phyloP scores from a whole-genome alignment of 331 rosid genomes.

The Saraca asoca region DNA sequence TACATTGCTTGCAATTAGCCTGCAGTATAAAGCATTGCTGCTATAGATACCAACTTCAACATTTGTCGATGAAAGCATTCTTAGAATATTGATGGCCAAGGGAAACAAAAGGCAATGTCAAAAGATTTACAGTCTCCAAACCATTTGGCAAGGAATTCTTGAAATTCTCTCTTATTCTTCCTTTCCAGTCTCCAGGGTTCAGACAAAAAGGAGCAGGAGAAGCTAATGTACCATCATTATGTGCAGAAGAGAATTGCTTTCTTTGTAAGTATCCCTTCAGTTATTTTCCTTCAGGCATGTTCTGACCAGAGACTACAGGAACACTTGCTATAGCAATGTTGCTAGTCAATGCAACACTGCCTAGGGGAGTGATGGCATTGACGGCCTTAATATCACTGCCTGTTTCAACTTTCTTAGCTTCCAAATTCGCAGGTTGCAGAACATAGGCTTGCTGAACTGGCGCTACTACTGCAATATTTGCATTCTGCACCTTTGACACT shows the following conservation, averaged over 20 bases:
- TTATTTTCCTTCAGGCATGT: slow-evolving; percentile 43
- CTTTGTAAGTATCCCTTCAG: not conserved
- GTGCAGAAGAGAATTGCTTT: not conserved
- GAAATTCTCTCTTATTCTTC: too few relatives aligned
- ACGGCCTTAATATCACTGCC: slow-evolving; percentile 40
- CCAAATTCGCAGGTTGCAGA: slow-evolving; percentile 44
- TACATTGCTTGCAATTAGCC: too few relatives aligned
- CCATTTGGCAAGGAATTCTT: too few relatives aligned
- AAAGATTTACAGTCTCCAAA: too few relatives aligned
- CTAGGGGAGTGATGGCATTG: slow-evolving; percentile 34
- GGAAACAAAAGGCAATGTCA: too few relatives aligned
- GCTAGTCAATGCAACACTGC: slow-evolving; percentile 30
- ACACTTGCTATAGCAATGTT: slow-evolving; percentile 25
- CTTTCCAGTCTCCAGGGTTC: too few relatives aligned
- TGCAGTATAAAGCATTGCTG: too few relatives aligned
- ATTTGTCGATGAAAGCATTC: too few relatives aligned
- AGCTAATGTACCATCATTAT: too few relatives aligned
- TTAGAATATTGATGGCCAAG: too few relatives aligned
- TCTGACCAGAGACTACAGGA: slow-evolving; percentile 38
- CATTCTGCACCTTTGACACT: slow-evolving; percentile 54
- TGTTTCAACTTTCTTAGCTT: slow-evolving; percentile 52
- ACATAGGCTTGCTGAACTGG: slow-evolving; percentile 43
- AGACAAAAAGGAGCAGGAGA: too few relatives aligned
- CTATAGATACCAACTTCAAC: too few relatives aligned
- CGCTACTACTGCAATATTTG: slow-evolving; percentile 36